Conservation (phyloP, 768 basidiomycete species). For the Sarcomyxa edulis region DNA sequence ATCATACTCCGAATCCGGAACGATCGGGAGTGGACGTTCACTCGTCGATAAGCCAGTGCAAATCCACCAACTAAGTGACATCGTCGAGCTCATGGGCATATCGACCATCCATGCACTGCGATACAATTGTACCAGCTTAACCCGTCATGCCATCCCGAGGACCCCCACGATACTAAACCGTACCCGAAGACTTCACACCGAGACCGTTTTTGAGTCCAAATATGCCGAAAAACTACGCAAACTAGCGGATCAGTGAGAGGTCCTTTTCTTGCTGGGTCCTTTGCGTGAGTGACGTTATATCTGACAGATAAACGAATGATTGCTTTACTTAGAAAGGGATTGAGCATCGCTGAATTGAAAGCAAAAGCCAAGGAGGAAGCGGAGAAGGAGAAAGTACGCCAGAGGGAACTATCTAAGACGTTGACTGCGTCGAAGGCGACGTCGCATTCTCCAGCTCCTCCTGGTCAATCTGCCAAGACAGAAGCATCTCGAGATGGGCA, state of each 20-base stretch:
- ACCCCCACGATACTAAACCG: not conserved
- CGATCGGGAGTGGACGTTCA: too few species aligned
- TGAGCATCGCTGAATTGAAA: slow-evolving; percentile 33
- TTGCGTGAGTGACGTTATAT: slow-evolving; percentile 16
- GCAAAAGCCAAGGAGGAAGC: slow-evolving; percentile 25
- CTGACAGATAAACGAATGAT: slow-evolving; percentile 12
- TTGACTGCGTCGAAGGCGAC: slow-evolving; percentile 6
- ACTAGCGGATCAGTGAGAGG: slow-evolving; percentile 55
- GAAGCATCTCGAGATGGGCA: slow-evolving; percentile 6
- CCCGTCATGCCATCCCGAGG: too few species aligned
- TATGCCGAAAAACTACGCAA: slow-evolving; percentile 68
- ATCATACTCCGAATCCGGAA: too few species aligned
- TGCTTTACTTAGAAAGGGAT: slow-evolving; percentile 32
- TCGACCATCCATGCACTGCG: too few species aligned
- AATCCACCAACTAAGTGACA: too few species aligned
- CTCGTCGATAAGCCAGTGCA: too few species aligned
- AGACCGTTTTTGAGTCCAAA: slow-evolving; percentile 33
- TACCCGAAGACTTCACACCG: too few species aligned
- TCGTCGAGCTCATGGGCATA: too few species aligned
- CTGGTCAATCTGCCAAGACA: slow-evolving; percentile 6
- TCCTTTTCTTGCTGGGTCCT: slow-evolving; percentile 10
- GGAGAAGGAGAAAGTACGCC: slow-evolving; percentile 17
- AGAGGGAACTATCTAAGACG: slow-evolving; percentile 10
- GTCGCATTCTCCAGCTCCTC: slow-evolving; percentile 8
- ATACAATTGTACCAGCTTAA: too few species aligned